A percentile compares a stretch with the other conserved stretches of the same genome.
Evolutionary conservation across 192 early-diverging fungal species (phyloP).

Genomic region (Haplosporangium gracile): DNA sequence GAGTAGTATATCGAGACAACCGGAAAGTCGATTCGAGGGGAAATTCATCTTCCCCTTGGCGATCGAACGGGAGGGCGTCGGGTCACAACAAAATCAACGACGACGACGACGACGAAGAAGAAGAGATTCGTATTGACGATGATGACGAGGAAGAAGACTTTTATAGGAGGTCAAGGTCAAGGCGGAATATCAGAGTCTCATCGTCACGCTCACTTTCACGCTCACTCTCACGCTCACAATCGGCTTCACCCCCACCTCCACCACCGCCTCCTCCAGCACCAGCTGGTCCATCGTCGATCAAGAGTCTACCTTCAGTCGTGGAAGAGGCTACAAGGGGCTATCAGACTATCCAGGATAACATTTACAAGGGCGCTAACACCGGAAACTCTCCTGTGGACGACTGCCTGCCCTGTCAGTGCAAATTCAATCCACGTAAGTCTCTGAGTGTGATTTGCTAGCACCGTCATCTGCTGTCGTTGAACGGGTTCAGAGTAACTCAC

Average conservation of each 20-base stretch:
- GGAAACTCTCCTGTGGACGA: constrained; percentile 79
- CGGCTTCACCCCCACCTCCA: not conserved
- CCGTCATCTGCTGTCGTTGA: too few relatives aligned
- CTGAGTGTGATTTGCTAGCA: too few relatives aligned
- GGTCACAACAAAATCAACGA: constrained; percentile 24
- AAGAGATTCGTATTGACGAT: constrained; percentile 47
- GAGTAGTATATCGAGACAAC: constrained; percentile 1
- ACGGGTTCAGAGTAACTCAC: not conserved
- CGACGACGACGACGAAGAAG: constrained; percentile 46
- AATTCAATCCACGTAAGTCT: constrained; percentile 74
- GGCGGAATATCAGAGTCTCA: constrained; percentile 1
- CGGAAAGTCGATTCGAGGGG: not conserved
- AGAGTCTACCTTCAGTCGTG: constrained; percentile 53
- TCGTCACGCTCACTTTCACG: not conserved
- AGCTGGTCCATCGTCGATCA: constrained; percentile 44
- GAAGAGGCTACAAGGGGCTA: constrained; percentile 72
- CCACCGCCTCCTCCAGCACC: constrained; percentile 53
- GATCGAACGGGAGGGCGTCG: constrained; percentile 35
- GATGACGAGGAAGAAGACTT: constrained; percentile 24
- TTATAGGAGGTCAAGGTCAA: constrained; percentile 8
- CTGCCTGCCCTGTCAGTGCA: constrained; percentile 83
- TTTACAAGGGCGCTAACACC: constrained; percentile 78
- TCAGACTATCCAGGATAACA: constrained; percentile 74
- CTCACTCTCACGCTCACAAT: not conserved
- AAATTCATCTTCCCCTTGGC: not conserved